Percentiles rank a stretch among this genome's conserved stretches.
phyloP scores from a whole-genome alignment of 495 filamentous ascomycete species.

The Sabuloglossum arenarium region DNA sequence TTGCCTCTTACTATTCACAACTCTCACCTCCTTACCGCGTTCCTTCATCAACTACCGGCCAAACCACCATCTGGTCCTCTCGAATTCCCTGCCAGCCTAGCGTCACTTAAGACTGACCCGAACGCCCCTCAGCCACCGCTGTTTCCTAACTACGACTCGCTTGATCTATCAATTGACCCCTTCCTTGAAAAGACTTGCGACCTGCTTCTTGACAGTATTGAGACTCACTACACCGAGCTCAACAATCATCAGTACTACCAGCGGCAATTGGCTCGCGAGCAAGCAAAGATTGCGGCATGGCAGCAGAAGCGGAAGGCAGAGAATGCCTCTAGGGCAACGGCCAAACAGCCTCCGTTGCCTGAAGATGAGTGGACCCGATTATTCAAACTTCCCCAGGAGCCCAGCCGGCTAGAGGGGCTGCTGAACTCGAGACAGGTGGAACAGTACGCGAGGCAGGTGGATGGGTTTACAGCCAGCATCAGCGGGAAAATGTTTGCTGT shows the following conservation, averaged over 20 bases:
- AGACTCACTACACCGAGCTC: slow-evolving; percentile 90
- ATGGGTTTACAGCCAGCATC: slow-evolving; percentile 81
- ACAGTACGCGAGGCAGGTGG: slow-evolving; percentile 92
- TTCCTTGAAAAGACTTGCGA: slow-evolving; percentile 98
- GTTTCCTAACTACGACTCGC: slow-evolving; percentile 63
- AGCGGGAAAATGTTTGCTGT: slow-evolving; percentile 97
- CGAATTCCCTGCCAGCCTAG: slow-evolving; percentile 51
- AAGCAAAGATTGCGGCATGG: slow-evolving; percentile 89
- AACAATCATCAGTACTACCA: slow-evolving; percentile 99
- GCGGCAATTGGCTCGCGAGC: slow-evolving; percentile 82
- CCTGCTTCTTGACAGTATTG: slow-evolving; percentile 84
- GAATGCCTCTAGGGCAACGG: slow-evolving; percentile 60
- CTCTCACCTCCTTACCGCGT: slow-evolving; percentile 87
- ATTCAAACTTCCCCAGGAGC: slow-evolving; percentile 93
- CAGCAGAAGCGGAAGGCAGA: slow-evolving; percentile 89
- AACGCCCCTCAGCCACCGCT: slow-evolving; percentile 35
- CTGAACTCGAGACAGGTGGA: slow-evolving; percentile 89
- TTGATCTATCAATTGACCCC: slow-evolving; percentile 87
- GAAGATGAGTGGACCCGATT: slow-evolving; percentile 97
- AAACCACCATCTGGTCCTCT: slow-evolving; percentile 36
- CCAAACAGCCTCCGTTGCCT: slow-evolving; percentile 74
- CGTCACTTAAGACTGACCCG: slow-evolving; percentile 39
- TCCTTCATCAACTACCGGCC: slow-evolving; percentile 69
- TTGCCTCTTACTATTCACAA: slow-evolving; percentile 87
- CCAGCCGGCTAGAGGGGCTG: slow-evolving; percentile 75